Percentiles rank a stretch among this genome's conserved stretches.
These are phyloP conservation scores for Mycocentrospora acerina DNA, from an alignment of 2,329 filamentous ascomycete species.

Conservation along the genomic window DNA sequence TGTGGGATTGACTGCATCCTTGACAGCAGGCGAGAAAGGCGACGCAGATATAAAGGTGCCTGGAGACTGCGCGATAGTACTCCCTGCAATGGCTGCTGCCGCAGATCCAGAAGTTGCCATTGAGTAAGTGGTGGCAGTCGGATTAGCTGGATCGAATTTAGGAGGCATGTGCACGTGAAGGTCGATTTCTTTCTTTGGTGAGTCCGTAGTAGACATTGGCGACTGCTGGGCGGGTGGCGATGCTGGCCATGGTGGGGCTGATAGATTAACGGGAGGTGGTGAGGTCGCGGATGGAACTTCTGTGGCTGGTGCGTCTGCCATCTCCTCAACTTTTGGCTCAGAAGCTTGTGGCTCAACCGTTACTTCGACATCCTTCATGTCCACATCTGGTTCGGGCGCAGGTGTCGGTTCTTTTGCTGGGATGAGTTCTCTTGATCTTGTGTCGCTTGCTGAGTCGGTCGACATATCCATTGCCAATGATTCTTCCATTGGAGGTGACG, in stretches of 20 bases:
- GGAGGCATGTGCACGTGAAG: slow-evolving; percentile 34
- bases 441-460: slow-evolving; percentile 17
- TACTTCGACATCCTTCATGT: slow-evolving; percentile 20
- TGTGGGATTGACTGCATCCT: slow-evolving; percentile 44
- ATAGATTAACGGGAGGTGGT: slow-evolving; percentile 35
- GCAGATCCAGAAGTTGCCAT: slow-evolving; percentile 28
- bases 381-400: slow-evolving; percentile 12
- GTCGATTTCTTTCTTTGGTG: slow-evolving; percentile 19
- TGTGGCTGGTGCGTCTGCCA: slow-evolving; percentile 28
- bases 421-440: slow-evolving; percentile 21
- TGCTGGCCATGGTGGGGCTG: slow-evolving; percentile 34
- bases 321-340: slow-evolving; percentile 18
- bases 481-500: slow-evolving; percentile 26
- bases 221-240: slow-evolving; percentile 16
- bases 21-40: slow-evolving; percentile 43
- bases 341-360: not conserved
- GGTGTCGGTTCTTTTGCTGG: slow-evolving; percentile 27
- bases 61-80: slow-evolving; percentile 33
- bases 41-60: slow-evolving; percentile 21
- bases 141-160: slow-evolving; percentile 24
- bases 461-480: slow-evolving; percentile 30
- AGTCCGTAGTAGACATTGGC: slow-evolving; percentile 11
- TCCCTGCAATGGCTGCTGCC: slow-evolving; percentile 18
- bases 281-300: slow-evolving; percentile 23
- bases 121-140: slow-evolving; percentile 12